A percentile compares a stretch with the other conserved stretches of the same genome.
phyloP scores from a whole-genome alignment of 768 basidiomycete species.

The Boletellus ananiceps region DNA sequence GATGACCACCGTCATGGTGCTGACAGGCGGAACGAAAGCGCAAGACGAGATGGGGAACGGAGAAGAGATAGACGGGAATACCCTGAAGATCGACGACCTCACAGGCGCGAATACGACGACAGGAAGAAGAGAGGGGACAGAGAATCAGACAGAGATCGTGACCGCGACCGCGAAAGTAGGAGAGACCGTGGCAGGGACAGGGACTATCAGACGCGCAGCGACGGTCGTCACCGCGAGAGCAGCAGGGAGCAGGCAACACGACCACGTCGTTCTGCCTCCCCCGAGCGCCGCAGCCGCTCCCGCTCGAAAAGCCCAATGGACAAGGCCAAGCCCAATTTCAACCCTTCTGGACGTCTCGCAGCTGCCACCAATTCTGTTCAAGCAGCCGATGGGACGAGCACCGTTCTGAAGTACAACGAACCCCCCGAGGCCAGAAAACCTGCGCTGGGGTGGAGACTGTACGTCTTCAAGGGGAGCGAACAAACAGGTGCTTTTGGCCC shows the following conservation, averaged over 20 bases:
- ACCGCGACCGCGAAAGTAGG: constrained; percentile 14
- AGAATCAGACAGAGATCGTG: constrained; percentile 8
- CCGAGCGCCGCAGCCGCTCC: constrained; percentile 35
- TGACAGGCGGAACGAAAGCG: constrained; percentile 11
- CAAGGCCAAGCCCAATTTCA: constrained; percentile 87
- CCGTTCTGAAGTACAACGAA: constrained; percentile 95
- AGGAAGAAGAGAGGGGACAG: constrained; percentile 13
- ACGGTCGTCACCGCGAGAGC: constrained; percentile 19
- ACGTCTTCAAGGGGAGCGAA: constrained; percentile 95
- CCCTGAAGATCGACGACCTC: constrained; percentile 15
- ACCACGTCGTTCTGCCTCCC: constrained; percentile 59
- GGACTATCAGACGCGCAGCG: constrained; percentile 34
- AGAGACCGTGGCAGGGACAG: constrained; percentile 33
- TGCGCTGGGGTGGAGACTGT: constrained; percentile 83
- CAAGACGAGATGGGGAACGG: constrained; percentile 21
- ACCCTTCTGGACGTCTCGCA: constrained; percentile 82
- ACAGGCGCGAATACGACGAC: constrained; percentile 20
- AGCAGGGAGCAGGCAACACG: constrained; percentile 31
- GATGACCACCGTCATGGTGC: constrained; percentile 16
- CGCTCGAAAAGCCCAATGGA: constrained; percentile 44
- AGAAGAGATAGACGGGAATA: constrained; percentile 17
- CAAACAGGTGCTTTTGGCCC: constrained; percentile 69
- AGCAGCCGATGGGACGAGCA: constrained; percentile 66
- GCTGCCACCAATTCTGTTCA: constrained; percentile 93
- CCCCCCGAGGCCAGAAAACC: constrained; percentile 98